Evolutionary conservation across 169 alveolate genomes (phyloP).

Genomic region (Nephromyces sp.): DNA sequence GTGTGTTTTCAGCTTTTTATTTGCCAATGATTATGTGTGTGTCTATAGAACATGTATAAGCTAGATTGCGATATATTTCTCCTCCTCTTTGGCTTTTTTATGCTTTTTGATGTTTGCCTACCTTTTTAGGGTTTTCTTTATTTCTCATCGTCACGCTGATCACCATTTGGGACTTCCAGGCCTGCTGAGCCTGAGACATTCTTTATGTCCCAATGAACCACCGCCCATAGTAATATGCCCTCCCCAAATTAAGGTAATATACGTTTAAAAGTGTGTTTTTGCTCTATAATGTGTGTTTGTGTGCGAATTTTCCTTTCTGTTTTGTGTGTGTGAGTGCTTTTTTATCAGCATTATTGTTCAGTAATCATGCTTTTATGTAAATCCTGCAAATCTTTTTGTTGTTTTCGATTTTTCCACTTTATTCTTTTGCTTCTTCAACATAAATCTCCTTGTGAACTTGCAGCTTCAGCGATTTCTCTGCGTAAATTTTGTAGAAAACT

Average conservation of each 20-base stretch:
- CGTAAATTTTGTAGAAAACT: no score
- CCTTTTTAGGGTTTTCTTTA: conserved; percentile 46
- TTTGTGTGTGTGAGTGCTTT: no score
- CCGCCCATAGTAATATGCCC: conserved; percentile 39
- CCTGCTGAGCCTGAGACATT: conserved; percentile 45
- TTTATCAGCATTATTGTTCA: no score
- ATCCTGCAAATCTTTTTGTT: no score
- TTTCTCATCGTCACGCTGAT: conserved; percentile 77
- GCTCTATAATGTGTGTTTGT: no score
- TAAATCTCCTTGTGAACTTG: no score
- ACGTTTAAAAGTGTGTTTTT: neutral
- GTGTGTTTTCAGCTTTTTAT: no score
- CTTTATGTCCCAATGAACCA: conserved; percentile 23
- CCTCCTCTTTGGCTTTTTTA: neutral
- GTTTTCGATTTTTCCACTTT: no score
- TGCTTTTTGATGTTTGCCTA: neutral
- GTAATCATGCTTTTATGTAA: no score
- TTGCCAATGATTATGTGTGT: neutral
- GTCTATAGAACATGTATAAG: neutral
- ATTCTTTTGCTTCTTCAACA: no score
- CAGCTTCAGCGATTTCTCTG: no score
- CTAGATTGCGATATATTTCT: neutral
- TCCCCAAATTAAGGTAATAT: conserved; percentile 26
- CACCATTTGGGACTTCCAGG: conserved; percentile 64
- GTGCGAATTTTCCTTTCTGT: no score